Conservation (phyloP, 169 alveolate genomes). For the Fabrea salina region DNA sequence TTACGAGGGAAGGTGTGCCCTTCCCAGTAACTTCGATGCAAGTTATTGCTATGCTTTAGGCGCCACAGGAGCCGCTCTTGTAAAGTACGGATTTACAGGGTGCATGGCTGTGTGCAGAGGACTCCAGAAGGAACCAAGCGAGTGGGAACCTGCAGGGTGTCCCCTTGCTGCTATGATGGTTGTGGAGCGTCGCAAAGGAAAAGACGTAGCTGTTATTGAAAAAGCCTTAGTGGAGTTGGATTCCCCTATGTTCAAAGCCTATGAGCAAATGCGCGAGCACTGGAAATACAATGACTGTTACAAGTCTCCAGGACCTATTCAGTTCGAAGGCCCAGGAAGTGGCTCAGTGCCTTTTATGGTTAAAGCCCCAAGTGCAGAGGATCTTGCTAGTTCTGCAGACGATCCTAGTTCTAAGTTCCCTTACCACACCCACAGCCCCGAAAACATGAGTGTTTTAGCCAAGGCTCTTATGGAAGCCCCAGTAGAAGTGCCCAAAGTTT, state of each 20-base stretch:
- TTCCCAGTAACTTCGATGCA: constrained; percentile 96
- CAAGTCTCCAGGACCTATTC: constrained; percentile 96
- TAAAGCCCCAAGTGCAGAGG: constrained; percentile 54
- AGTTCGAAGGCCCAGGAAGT: constrained; percentile 80
- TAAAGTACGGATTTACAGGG: constrained; percentile 89
- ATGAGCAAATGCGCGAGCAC: constrained; percentile 85
- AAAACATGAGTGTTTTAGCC: background rate
- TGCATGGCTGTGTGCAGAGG: constrained; percentile 91
- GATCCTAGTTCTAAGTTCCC: constrained; percentile 1
- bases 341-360: constrained; percentile 47
- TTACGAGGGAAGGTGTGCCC: constrained; percentile 98
- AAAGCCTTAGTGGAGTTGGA: constrained; percentile 93
- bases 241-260: constrained; percentile 88
- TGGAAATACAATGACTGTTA: constrained; percentile 94
- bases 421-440: background rate
- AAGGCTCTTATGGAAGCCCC: background rate
- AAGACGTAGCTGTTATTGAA: constrained; percentile 88
- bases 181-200: constrained; percentile 87
- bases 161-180: constrained; percentile 89
- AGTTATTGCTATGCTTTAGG: constrained; percentile 98
- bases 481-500: constrained; percentile 1
- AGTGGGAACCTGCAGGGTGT: constrained; percentile 91
- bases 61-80: constrained; percentile 90
- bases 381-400: background rate
- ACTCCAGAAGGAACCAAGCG: constrained; percentile 76